Base-by-base conservation (phyloP, 305 asterid species). In the Salvia sclarea region DNA sequence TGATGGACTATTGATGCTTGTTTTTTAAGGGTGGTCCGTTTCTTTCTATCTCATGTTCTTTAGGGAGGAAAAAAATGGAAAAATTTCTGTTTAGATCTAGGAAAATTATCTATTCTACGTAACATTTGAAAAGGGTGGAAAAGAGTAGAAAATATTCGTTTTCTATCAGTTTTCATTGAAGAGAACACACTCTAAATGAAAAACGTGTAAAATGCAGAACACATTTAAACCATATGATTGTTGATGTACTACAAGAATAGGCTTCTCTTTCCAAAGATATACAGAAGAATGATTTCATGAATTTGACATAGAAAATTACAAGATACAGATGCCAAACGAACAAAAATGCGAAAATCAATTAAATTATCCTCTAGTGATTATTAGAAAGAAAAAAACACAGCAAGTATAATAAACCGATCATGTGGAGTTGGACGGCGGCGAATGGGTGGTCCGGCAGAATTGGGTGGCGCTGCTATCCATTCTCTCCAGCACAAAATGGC, bases 401-500 rank as follows among this genome's bases (percentile, higher is more conserved):
- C 61, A 59, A 0, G 58, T 13, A 10, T 9, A 18, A 0, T 9
- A 7, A 33, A 13, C 11, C 20, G 8, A 4, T 61, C 52, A 56
- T 2, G 74, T 17, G 8, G 53, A 8, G 22, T 67, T 58, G 22
- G 85, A 67, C 53, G 85, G 78, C 43, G 82, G 64, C 8, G 83
- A 35, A 54, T 77, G 84, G 78, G 24, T 69, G 76, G 52, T 69
- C 84, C 85, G 93, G 72, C 98, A 91, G 88, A 91, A 91, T 37
- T 82, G 79, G 6, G 47, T 52, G n/a, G 69, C 68, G 62, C 53
- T 76, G 1, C 78, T 31, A 52, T 90, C 94, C 88, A 84, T 81
- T 65, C 86, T 90, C 54, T 88, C 96, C 63, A 93, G 37, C 48
- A 86, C 86, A 75, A 85, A 93, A 74, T 93, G 97, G 0, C 83